Evolutionary conservation across 768 basidiomycete species (phyloP).

Genomic region (Xerocomellus chrysenteron): DNA sequence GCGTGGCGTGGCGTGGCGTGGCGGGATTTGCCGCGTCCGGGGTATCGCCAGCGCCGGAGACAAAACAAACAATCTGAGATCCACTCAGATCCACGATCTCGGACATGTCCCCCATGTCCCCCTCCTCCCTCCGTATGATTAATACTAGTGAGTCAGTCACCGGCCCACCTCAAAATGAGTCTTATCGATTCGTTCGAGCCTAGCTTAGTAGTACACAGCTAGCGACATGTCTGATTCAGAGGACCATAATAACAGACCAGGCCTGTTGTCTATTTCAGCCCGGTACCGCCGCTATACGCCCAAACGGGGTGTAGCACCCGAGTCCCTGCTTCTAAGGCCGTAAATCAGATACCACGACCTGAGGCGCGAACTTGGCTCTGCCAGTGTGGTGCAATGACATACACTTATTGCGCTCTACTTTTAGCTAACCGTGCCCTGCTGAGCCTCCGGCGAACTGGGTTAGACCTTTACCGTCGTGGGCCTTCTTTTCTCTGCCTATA

Average conservation of each 20-base stretch:
- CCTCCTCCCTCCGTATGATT: background rate
- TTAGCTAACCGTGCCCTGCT: slow-evolving; percentile 12
- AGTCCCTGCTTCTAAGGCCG: slow-evolving; percentile 2
- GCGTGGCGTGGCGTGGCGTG: slow-evolving; percentile 5
- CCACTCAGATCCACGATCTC: slow-evolving; percentile 18
- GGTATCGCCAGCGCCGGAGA: slow-evolving; percentile 33
- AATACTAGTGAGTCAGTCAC: too few species aligned
- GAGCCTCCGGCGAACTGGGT: slow-evolving; percentile 21
- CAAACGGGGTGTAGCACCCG: slow-evolving; percentile 5
- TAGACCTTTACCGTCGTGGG: slow-evolving; percentile 19
- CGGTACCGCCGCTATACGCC: slow-evolving; percentile 18
- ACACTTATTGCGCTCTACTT: slow-evolving; percentile 7
- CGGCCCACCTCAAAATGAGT: background rate
- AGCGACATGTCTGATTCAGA: background rate
- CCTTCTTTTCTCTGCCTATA: slow-evolving; percentile 19
- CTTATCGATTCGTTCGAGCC: background rate
- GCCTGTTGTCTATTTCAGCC: background rate
- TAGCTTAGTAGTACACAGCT: background rate
- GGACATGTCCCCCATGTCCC: background rate
- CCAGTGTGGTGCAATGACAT: slow-evolving; percentile 7
- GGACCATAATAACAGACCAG: background rate
- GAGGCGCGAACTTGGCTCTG: background rate
- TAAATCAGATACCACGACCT: background rate
- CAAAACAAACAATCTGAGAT: slow-evolving; percentile 35
- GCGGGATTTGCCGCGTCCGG: slow-evolving; percentile 32